Evolutionary conservation across 139 green algal species (phyloP).

Genomic region (Edaphochlamys debaryana): DNA sequence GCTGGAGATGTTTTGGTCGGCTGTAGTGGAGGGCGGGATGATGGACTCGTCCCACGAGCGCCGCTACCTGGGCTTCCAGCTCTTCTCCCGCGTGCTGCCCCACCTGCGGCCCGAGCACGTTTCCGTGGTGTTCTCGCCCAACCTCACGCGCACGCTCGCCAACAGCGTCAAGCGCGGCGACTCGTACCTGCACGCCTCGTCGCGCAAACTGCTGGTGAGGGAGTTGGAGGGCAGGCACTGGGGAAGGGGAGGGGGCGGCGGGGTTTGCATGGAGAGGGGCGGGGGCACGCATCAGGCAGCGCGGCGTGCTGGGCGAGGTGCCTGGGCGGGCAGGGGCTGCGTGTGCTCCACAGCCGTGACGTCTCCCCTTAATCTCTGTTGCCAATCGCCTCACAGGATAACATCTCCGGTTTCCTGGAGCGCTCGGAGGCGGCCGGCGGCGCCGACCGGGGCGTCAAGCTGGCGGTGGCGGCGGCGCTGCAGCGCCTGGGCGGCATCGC

Average conservation of each 20-base stretch:
- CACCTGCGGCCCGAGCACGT: constrained; percentile 46
- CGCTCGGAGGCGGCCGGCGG: background rate
- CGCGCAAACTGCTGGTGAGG: constrained; percentile 64
- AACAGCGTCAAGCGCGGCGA: constrained; percentile 60
- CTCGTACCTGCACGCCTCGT: constrained; percentile 70
- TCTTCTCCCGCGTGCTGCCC: constrained; percentile 76
- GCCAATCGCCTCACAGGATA: too few relatives aligned
- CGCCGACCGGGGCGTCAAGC: constrained; percentile 37
- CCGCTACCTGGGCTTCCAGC: constrained; percentile 72
- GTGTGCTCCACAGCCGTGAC: background rate
- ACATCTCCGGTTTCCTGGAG: constrained; percentile 21
- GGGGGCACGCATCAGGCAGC: too few relatives aligned
- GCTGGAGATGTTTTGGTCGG: constrained; percentile 67
- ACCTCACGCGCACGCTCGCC: constrained; percentile 65
- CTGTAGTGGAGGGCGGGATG: constrained; percentile 68
- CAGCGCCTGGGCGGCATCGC: constrained; percentile 51
- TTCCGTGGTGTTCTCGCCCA: constrained; percentile 55
- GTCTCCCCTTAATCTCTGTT: background rate
- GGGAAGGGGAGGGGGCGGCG: background rate
- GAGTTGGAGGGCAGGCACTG: background rate
- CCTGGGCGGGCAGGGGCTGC: too few relatives aligned
- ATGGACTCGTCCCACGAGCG: constrained; percentile 70
- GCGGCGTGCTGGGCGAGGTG: background rate
- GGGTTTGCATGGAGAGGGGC: background rate
- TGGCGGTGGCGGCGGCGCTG: constrained; percentile 59